Base-by-base conservation (phyloP, 2,329 filamentous ascomycete species). In the Aspergillus puulaauensis region DNA sequence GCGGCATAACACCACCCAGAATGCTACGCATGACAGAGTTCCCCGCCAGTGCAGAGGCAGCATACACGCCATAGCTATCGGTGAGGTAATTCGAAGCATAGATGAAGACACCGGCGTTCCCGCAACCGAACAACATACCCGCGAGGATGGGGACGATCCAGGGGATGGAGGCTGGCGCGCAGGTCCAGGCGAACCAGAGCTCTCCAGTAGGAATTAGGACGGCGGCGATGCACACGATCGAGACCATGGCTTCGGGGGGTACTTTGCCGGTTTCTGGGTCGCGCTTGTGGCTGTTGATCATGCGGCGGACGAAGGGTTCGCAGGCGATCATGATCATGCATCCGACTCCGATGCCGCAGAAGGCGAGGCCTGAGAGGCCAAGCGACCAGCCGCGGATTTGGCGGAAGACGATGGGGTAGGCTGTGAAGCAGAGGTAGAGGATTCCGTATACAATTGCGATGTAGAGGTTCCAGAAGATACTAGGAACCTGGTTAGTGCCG, bases 111-210 rank as follows among this genome's bases (percentile, higher is more conserved):
- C 86, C 81, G 8, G 84, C 87, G 66, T 93, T 95, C 0, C 91
- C 91, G 0, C 83, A 81, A 9, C 90, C 90, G 65, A 95, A 96
- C 0, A 88, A 89, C 6, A 96, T 83, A 0, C 91, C 90, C 1
- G 90, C 90, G 0, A 90, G 78, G 49, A 96, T 88, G 1, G 90
- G 89, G 19, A 86, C 80, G n/a, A 91, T 86, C 88, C 90, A 96
- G 70, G 91, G 92, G 33, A 96, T 90, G 4, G 84, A 83, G 0
- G 75, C 77, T 0, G 92, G 92, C 0, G 91, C 84, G 60, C 88
- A 92, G 0, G 92, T 96, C 91, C 91, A 96, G 0, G 90, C 86
- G 69, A 97, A 97, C 72, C 88, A 89, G 23, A 97, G 83, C 73
- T 96, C 88, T 15, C 92, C 93, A 3, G 90, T 73, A 0, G 91